Conservation (phyloP, 129 eudicot genomes). For the Smallanthus sonchifolius region DNA sequence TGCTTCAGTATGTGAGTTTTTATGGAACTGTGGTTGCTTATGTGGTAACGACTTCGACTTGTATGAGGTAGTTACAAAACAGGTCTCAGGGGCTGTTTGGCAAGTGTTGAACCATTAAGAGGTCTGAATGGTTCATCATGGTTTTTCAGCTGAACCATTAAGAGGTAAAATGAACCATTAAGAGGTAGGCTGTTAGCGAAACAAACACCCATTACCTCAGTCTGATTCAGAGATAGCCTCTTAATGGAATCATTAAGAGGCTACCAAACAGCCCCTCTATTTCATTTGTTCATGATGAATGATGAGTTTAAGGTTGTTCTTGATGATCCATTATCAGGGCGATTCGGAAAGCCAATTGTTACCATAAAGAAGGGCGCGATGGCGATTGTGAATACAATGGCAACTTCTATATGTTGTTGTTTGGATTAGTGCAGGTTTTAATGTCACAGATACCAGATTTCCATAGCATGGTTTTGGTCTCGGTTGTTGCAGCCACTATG, state of each 20-base stretch:
- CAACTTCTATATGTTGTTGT: constrained; percentile 42
- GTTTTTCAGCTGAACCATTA: no score
- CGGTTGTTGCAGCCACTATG: constrained; percentile 60
- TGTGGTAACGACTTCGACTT: constrained; percentile 45
- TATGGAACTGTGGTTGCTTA: constrained; percentile 58
- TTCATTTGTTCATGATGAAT: not conserved
- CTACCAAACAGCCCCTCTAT: no score
- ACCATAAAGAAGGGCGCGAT: constrained; percentile 46
- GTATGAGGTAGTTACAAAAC: constrained; percentile 43
- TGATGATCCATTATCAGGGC: constrained; percentile 41
- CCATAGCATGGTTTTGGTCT: constrained; percentile 67
- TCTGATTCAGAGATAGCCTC: no score
- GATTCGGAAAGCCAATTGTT: constrained; percentile 50
- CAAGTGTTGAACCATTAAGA: no score
- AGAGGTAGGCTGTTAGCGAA: no score
- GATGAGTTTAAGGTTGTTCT: constrained; percentile 1
- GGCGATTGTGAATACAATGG: constrained; percentile 42
- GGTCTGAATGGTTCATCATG: no score
- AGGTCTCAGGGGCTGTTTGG: no score
- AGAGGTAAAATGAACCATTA: no score
- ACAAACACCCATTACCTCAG: no score
- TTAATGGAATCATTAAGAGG: no score
- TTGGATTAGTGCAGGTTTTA: constrained; percentile 49
- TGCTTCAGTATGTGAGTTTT: constrained; percentile 50
- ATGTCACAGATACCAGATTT: constrained; percentile 71